Conservation (phyloP, 208 protist genomes). For the Tritrichomonas musculus region DNA sequence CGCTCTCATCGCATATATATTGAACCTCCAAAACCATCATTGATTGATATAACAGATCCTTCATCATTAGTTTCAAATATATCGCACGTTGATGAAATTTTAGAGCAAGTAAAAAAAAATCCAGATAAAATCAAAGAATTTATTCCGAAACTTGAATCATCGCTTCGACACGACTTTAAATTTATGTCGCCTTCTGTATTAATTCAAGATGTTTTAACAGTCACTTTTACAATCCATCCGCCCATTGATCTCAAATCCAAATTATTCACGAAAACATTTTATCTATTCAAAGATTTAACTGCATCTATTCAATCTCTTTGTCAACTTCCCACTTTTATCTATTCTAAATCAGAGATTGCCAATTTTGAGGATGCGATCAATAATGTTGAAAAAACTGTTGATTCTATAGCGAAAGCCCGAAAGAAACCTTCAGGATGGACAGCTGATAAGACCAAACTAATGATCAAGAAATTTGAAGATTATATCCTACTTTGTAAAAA, state of each 20-base stretch:
- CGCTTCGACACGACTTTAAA: not conserved
- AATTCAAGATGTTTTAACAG: not conserved
- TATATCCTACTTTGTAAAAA: not conserved
- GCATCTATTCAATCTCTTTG: not conserved
- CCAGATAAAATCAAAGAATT: not conserved
- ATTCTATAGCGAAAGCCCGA: not conserved
- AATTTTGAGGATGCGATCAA: not conserved
- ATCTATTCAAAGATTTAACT: not conserved
- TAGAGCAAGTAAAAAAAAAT: not conserved
- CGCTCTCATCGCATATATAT: too few relatives aligned
- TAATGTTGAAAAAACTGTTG: not conserved
- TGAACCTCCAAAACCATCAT: too few relatives aligned
- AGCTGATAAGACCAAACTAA: not conserved
- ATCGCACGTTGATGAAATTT: too few relatives aligned
- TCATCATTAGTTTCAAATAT: too few relatives aligned
- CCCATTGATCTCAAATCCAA: not conserved
- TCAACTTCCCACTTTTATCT: not conserved
- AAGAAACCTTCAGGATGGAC: not conserved
- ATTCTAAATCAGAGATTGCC: not conserved
- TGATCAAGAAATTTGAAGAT: not conserved
- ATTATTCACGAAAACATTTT: not conserved
- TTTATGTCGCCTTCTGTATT: not conserved
- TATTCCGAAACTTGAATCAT: not conserved
- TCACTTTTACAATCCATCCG: slow-evolving; percentile 2
- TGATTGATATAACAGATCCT: too few relatives aligned